Evolutionary conservation across 2,329 filamentous ascomycete genomes (phyloP).

Genomic region (Aaosphaeria pasadenensis): DNA sequence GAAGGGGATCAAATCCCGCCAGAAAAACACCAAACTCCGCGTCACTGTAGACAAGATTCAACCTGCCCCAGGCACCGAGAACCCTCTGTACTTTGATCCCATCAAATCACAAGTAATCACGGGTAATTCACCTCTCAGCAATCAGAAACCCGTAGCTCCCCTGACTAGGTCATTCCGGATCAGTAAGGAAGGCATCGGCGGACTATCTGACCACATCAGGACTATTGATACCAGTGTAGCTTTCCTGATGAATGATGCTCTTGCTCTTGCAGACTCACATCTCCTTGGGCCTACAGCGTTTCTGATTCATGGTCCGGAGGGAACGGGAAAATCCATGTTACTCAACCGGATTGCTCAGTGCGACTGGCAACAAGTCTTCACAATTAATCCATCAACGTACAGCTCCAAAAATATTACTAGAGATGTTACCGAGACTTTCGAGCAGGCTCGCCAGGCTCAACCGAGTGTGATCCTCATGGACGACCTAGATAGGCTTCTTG

Average conservation of each 20-base stretch:
- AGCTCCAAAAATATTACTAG: conserved; percentile 46
- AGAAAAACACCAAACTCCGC: conserved; percentile 48
- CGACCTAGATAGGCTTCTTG: conserved; percentile 63
- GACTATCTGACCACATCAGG: conserved; percentile 62
- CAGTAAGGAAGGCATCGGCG: conserved; percentile 57
- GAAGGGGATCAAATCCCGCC: conserved; percentile 48
- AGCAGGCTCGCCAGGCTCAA: conserved; percentile 63
- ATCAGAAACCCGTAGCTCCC: background rate
- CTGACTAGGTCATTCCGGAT: conserved; percentile 23
- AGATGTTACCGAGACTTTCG: conserved; percentile 65
- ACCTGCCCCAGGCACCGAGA: conserved; percentile 21
- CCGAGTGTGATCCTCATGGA: conserved; percentile 81
- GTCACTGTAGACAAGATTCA: conserved; percentile 61
- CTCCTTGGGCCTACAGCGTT: conserved; percentile 53
- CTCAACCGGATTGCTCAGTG: conserved; percentile 62
- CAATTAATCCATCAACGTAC: conserved; percentile 46
- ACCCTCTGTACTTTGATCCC: conserved; percentile 29
- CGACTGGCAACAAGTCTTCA: conserved; percentile 69
- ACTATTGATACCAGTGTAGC: conserved; percentile 65
- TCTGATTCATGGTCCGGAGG: conserved; percentile 75
- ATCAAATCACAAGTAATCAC: conserved; percentile 19
- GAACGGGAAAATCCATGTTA: conserved; percentile 80
- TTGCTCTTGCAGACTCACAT: conserved; percentile 14
- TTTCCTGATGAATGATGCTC: conserved; percentile 19
- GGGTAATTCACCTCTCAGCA: background rate